phyloP scores from a whole-genome alignment of 306 rosid genomes.

The Urtica urens region DNA sequence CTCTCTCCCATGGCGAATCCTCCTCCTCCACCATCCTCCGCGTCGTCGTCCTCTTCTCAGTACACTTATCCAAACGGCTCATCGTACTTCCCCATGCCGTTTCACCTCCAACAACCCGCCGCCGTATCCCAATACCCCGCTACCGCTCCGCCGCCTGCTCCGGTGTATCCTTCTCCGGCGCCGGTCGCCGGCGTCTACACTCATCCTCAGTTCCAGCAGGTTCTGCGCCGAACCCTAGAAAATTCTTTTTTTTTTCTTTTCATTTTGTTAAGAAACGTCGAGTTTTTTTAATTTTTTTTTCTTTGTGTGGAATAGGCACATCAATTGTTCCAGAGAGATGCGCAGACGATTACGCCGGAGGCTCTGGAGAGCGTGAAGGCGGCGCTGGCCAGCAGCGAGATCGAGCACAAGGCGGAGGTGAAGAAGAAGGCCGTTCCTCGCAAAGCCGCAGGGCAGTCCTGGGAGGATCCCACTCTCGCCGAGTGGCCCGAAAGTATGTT shows the following conservation, averaged over 20 bases:
- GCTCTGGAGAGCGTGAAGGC: slow-evolving; percentile 93
- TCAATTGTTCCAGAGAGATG: slow-evolving; percentile 88
- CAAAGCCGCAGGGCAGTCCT: slow-evolving; percentile 84
- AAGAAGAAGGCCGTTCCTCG: slow-evolving; percentile 93
- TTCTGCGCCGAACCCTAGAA: neutral
- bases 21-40: slow-evolving; percentile 20
- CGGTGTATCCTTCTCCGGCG: slow-evolving; percentile 30
- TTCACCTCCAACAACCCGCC: slow-evolving; percentile 68
- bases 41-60: slow-evolving; percentile 32
- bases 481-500: slow-evolving; percentile 94
- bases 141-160: slow-evolving; percentile 26
- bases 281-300: neutral
- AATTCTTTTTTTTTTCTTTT: neutral
- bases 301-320: slow-evolving; percentile 51
- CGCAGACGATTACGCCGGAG: slow-evolving; percentile 78
- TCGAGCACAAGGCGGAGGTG: slow-evolving; percentile 67
- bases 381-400: slow-evolving; percentile 81
- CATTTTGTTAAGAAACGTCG: neutral
- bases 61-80: slow-evolving; percentile 44
- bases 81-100: slow-evolving; percentile 66
- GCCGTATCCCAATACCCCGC: slow-evolving; percentile 39
- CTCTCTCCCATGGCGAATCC: slow-evolving; percentile 38
- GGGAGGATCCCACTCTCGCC: slow-evolving; percentile 94
- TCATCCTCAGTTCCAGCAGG: slow-evolving; percentile 74
- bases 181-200: slow-evolving; percentile 35